A percentile compares a stretch with the other conserved stretches of the same genome.
These are phyloP conservation scores for Orychophragmus violaceus DNA, from an alignment of 345 rosid species.

Conservation along the genomic window DNA sequence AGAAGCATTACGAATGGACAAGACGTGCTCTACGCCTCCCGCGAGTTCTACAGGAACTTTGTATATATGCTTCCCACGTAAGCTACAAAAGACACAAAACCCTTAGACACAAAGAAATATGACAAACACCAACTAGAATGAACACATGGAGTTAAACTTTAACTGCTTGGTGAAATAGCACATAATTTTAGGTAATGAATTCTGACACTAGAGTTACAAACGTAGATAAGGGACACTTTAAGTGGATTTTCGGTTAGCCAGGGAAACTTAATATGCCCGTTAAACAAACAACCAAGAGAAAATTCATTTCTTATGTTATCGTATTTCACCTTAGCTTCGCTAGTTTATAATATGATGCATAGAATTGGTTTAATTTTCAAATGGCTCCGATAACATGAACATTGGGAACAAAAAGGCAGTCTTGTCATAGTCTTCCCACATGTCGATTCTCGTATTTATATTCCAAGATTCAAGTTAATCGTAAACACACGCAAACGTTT, in stretches of 20 bases:
- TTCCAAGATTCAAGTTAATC: neutral
- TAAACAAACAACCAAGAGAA: neutral
- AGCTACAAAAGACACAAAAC: slow-evolving; percentile 33
- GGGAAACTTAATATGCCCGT: neutral
- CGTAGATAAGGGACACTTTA: neutral
- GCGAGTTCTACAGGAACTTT: slow-evolving; percentile 63
- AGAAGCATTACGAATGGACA: slow-evolving; percentile 67
- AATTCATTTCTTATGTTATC: neutral
- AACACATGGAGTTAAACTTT: slow-evolving; percentile 5
- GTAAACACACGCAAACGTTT: slow-evolving; percentile 1
- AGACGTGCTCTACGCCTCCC: slow-evolving; percentile 63
- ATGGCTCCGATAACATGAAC: slow-evolving; percentile 2
- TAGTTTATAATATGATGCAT: neutral
- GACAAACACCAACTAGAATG: slow-evolving; percentile 9
- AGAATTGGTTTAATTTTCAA: neutral
- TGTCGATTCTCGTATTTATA: neutral
- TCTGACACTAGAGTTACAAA: neutral
- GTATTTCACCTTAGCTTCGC: neutral
- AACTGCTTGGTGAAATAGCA: slow-evolving; percentile 6
- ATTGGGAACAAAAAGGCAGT: slow-evolving; percentile 5
- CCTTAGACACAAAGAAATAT: slow-evolving; percentile 20
- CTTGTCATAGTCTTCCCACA: neutral
- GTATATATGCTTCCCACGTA: slow-evolving; percentile 77
- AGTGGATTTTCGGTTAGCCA: slow-evolving; percentile 1
- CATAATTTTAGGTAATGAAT: neutral